Evolutionary conservation across 352 stramenopile genomes (phyloP).

Genomic region (Pythium oligandrum): DNA sequence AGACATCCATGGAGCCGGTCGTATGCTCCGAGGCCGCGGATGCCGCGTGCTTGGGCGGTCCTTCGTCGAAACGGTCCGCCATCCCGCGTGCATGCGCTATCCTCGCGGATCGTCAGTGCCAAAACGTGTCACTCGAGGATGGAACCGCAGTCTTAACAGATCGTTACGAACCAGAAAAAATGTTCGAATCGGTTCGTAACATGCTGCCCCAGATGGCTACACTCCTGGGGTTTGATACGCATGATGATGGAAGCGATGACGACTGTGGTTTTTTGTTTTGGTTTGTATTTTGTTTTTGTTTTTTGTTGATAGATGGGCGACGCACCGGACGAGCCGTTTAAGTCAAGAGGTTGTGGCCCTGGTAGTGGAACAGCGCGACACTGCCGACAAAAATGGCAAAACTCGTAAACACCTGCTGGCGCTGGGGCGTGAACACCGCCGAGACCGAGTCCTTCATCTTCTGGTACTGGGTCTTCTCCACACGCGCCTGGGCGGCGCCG

Average conservation of each 20-base stretch:
- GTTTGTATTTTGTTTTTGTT: slow-evolving; percentile 4
- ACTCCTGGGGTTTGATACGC: too few relatives aligned
- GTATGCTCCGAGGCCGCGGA: too few relatives aligned
- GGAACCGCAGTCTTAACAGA: too few relatives aligned
- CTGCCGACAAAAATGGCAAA: slow-evolving; percentile 74
- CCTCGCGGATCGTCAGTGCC: too few relatives aligned
- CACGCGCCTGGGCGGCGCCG: slow-evolving; percentile 25
- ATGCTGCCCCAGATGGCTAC: too few relatives aligned
- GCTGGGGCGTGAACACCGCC: slow-evolving; percentile 64
- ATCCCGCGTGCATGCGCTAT: too few relatives aligned
- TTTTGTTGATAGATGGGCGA: background rate
- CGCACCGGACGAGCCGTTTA: slow-evolving; percentile 16
- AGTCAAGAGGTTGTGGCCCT: slow-evolving; percentile 78
- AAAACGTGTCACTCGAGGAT: too few relatives aligned
- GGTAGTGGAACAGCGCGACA: slow-evolving; percentile 72
- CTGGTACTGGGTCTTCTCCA: slow-evolving; percentile 59
- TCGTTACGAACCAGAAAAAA: too few relatives aligned
- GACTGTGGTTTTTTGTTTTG: slow-evolving; percentile 3
- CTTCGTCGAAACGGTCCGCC: too few relatives aligned
- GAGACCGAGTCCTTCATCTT: slow-evolving; percentile 54
- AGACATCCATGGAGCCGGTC: too few relatives aligned
- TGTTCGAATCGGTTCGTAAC: too few relatives aligned
- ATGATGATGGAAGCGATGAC: background rate
- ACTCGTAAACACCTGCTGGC: slow-evolving; percentile 68
- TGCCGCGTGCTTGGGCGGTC: too few relatives aligned